Conservation (phyloP, 164 flowering plant genomes). For the Buxus sempervirens region DNA sequence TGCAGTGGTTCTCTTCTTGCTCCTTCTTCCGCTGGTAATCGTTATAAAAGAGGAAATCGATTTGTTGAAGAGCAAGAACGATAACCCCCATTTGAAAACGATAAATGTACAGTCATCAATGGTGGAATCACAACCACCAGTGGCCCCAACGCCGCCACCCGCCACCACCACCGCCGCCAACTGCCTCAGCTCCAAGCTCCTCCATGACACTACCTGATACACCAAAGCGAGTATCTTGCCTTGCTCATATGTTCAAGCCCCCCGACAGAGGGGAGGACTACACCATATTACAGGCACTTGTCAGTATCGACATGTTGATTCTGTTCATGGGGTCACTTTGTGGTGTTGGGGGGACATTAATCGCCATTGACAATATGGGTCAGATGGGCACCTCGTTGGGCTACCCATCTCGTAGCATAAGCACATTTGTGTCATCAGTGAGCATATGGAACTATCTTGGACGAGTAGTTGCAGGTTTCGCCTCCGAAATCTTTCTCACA, state of each 20-base stretch:
- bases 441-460: conserved; percentile 69
- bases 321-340: conserved; percentile 36
- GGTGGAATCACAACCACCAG: neutral
- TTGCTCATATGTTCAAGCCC: conserved; percentile 29
- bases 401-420: conserved; percentile 26
- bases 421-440: conserved; percentile 33
- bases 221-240: neutral
- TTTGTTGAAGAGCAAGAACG: conserved; percentile 11
- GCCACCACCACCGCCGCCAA: conserved; percentile 1
- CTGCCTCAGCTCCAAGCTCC: too few species aligned
- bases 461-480: conserved; percentile 44
- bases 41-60: conserved; percentile 24
- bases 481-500: conserved; percentile 42
- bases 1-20: conserved; percentile 18
- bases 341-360: conserved; percentile 29
- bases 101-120: conserved; percentile 7
- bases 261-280: conserved; percentile 63
- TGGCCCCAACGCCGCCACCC: neutral
- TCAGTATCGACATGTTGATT: conserved; percentile 56
- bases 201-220: too few species aligned
- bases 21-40: conserved; percentile 24
- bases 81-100: neutral
- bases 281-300: conserved; percentile 59
- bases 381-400: conserved; percentile 54
- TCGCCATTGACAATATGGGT: conserved; percentile 64